Conservation (phyloP, 192 early-diverging fungal species). For the Coemansia sp. region DNA sequence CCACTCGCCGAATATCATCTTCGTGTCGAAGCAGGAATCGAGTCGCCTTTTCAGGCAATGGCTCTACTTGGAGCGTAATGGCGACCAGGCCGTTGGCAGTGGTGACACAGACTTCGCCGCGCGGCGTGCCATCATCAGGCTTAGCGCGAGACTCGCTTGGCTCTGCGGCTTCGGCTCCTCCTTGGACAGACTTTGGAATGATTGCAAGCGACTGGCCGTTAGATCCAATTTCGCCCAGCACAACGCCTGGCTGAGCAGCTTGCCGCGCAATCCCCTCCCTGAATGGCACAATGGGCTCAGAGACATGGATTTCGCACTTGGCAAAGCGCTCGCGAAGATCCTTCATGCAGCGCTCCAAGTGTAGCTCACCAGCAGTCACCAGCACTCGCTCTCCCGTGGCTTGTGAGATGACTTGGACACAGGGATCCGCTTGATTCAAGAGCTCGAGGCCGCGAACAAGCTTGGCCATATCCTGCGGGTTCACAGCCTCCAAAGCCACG, state of each 20-base stretch:
- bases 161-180: not conserved
- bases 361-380: constrained; percentile 95
- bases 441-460: constrained; percentile 85
- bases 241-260: constrained; percentile 35
- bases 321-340: constrained; percentile 96
- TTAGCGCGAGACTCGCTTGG: constrained; percentile 12
- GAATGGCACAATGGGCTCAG: constrained; percentile 96
- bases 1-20: constrained; percentile 41
- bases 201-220: constrained; percentile 44
- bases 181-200: constrained; percentile 18
- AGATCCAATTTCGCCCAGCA: constrained; percentile 36
- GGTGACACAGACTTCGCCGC: constrained; percentile 46
- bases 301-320: constrained; percentile 91
- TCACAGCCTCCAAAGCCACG: constrained; percentile 93
- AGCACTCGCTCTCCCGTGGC: constrained; percentile 98
- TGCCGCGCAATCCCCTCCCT: constrained; percentile 85
- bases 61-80: constrained; percentile 45
- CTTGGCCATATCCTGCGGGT: constrained; percentile 87
- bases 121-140: constrained; percentile 20
- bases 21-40: constrained; percentile 43
- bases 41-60: constrained; percentile 43
- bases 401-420: constrained; percentile 89
- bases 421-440: constrained; percentile 94
- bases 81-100: constrained; percentile 51
- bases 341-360: constrained; percentile 93